Conservation (phyloP, 352 stramenopile genomes). For the Pythium biforme region DNA sequence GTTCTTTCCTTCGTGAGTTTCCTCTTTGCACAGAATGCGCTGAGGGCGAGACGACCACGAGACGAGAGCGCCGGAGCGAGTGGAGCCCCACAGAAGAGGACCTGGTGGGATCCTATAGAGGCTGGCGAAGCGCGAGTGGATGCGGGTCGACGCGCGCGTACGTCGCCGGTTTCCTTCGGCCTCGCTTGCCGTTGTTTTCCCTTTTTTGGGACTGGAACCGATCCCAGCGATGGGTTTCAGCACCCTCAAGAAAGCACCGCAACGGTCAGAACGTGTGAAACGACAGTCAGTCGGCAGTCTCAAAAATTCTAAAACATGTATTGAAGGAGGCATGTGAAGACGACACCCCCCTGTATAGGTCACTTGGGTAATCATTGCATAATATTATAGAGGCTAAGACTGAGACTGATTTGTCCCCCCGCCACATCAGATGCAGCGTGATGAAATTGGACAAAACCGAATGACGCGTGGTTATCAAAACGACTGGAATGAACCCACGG, state of each 20-base stretch:
- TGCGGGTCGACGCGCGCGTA: conserved; percentile 6
- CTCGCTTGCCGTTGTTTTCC: conserved; percentile 9
- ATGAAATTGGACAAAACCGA: conserved; percentile 16
- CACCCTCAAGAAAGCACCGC: conserved; percentile 9
- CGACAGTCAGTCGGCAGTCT: background rate
- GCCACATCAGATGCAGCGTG: background rate
- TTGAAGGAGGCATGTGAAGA: background rate
- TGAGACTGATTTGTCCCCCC: conserved; percentile 25
- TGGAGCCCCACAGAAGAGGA: background rate
- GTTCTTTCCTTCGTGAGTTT: no score
- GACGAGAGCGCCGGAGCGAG: background rate
- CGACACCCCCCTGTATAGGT: no score
- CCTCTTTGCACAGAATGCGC: no score
- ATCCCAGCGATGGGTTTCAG: conserved; percentile 22
- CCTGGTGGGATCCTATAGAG: background rate
- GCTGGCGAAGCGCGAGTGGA: background rate
- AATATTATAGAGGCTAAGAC: background rate
- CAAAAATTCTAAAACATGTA: conserved; percentile 3
- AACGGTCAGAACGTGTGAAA: conserved; percentile 23
- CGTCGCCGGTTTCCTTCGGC: conserved; percentile 9
- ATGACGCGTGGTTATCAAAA: conserved; percentile 11
- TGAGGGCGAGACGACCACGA: background rate
- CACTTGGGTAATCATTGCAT: background rate
- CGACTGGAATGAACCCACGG: background rate
- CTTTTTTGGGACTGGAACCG: conserved; percentile 17